Conservation (phyloP, 2,329 filamentous ascomycete genomes). For the Fusarium sp. region DNA sequence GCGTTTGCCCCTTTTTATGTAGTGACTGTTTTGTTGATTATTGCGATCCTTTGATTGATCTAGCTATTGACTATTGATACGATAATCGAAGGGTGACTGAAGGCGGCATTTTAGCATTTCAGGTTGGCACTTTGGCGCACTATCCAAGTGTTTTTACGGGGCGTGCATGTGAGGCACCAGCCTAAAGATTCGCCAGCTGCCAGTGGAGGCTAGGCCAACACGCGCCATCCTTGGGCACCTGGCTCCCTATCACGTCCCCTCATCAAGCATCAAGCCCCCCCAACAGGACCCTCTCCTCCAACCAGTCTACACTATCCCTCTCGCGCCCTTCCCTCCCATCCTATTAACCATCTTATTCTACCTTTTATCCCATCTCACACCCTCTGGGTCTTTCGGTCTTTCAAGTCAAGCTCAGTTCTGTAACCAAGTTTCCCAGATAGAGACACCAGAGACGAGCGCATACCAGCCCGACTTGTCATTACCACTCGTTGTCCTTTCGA, state of each 20-base stretch:
- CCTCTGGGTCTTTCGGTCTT: constrained; percentile 36
- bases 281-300: constrained; percentile 23
- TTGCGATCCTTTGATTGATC: background rate
- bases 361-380: constrained; percentile 36
- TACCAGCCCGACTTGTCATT: constrained; percentile 49
- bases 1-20: too few relatives aligned
- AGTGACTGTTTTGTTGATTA: background rate
- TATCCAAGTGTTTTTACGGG: background rate
- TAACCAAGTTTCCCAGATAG: constrained; percentile 45
- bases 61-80: background rate
- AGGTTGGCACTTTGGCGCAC: background rate
- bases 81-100: background rate
- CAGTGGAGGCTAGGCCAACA: constrained; percentile 37
- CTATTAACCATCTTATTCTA: constrained; percentile 23
- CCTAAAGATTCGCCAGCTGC: background rate
- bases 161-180: background rate
- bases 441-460: constrained; percentile 42
- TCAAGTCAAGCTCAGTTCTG: constrained; percentile 13
- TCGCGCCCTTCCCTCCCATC: constrained; percentile 39
- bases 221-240: constrained; percentile 42
- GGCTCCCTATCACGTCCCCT: background rate
- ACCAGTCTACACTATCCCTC: constrained; percentile 35
- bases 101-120: background rate
- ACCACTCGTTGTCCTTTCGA: constrained; percentile 47
- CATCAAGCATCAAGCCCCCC: background rate